Conservation (phyloP, 208 protist genomes). For the Endotrypanum monterogeii region DNA sequence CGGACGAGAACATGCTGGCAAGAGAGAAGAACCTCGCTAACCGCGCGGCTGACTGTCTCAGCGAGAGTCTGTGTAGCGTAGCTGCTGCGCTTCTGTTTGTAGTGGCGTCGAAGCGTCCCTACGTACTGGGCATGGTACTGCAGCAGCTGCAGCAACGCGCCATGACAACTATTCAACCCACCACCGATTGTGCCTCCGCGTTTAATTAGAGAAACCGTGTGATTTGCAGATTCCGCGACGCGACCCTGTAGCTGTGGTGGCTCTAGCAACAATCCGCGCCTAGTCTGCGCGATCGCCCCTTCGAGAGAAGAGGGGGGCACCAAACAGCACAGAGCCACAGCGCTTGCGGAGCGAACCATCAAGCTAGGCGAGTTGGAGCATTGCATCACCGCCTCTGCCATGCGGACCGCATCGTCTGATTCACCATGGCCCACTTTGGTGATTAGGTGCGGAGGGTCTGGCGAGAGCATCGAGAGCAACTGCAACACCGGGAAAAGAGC, state of each 20-base stretch:
- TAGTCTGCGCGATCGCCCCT: conserved; percentile 11
- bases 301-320: conserved; percentile 43
- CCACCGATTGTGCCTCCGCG: not conserved
- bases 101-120: conserved; percentile 53
- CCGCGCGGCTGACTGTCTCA: conserved; percentile 21
- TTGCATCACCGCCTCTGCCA: conserved; percentile 58
- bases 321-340: conserved; percentile 73
- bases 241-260: not conserved
- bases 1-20: conserved; percentile 16
- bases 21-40: conserved; percentile 27
- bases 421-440: conserved; percentile 24
- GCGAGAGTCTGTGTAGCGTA: conserved; percentile 27
- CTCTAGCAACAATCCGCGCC: conserved; percentile 18
- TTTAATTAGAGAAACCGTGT: not conserved
- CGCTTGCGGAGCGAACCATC: conserved; percentile 82
- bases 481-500: conserved; percentile 88
- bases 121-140: conserved; percentile 82
- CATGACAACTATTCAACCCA: conserved; percentile 68
- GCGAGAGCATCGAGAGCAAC: conserved; percentile 90
- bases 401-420: conserved; percentile 34
- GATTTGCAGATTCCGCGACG: not conserved
- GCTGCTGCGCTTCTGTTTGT: conserved; percentile 43
- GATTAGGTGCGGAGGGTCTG: conserved; percentile 56
- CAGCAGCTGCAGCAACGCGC: conserved; percentile 73
- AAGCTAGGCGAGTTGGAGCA: conserved; percentile 65